Conservation (phyloP, 331 rosid species). For the Ulmus americana region DNA sequence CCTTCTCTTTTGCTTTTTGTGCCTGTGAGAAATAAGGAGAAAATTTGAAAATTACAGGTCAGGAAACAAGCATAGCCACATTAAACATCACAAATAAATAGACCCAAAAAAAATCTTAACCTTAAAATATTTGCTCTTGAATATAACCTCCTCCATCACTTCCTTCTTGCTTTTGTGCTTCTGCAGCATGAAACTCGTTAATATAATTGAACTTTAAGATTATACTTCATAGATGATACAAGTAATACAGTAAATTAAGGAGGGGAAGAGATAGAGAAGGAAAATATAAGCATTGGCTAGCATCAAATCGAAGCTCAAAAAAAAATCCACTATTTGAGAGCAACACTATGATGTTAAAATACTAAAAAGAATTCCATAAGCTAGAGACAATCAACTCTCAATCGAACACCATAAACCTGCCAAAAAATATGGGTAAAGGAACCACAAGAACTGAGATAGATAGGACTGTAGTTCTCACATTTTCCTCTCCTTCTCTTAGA, state of each 20-base stretch:
- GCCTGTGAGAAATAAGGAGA: conserved; percentile 47
- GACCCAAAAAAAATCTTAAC: conserved; percentile 29
- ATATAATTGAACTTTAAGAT: conserved; percentile 11
- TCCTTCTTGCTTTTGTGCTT: conserved; percentile 80
- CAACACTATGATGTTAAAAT: neutral
- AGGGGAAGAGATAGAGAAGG: too few relatives aligned
- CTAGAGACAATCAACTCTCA: neutral
- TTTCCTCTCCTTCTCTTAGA: conserved; percentile 41
- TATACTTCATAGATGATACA: neutral
- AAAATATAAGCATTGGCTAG: neutral
- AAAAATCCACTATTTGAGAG: neutral
- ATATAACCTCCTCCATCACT: conserved; percentile 71
- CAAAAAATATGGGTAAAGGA: neutral
- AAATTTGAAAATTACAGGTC: conserved; percentile 10
- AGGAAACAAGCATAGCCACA: neutral
- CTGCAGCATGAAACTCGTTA: conserved; percentile 36
- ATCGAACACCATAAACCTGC: neutral
- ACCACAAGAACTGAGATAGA: neutral
- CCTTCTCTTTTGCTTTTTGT: conserved; percentile 78
- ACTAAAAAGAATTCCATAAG: neutral
- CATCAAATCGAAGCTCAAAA: neutral
- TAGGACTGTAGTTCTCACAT: conserved; percentile 39
- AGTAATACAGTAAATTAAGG: neutral
- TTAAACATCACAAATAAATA: conserved; percentile 1
- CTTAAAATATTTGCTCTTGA: conserved; percentile 72